Conservation (phyloP, 495 filamentous ascomycete genomes). For the Chaetomium tenue region DNA sequence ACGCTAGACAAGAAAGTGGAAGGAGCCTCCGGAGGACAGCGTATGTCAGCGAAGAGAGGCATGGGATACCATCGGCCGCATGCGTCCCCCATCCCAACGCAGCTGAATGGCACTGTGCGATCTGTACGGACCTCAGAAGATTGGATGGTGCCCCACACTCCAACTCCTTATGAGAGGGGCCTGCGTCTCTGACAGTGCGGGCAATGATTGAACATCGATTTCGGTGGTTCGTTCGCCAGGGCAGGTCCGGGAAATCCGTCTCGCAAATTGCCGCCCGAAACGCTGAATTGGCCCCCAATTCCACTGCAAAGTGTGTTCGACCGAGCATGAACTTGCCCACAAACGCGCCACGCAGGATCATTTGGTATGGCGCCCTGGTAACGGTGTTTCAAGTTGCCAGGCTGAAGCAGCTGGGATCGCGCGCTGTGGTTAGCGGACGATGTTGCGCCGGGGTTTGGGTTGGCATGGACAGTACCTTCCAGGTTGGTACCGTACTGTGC, state of each 20-base stretch:
- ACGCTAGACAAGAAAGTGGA: background rate
- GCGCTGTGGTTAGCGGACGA: background rate
- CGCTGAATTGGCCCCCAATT: too few species aligned
- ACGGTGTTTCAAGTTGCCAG: background rate
- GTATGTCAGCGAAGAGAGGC: background rate
- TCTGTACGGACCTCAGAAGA: background rate
- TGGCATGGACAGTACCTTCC: background rate
- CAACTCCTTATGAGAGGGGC: background rate
- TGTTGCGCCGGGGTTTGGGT: background rate
- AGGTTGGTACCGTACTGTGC: background rate
- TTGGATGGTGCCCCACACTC: background rate
- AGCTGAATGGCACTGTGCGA: background rate
- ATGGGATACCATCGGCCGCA: background rate
- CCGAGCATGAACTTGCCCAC: too few species aligned
- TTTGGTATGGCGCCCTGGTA: background rate
- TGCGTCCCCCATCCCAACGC: background rate
- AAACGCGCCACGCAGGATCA: background rate
- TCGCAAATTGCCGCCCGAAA: too few species aligned
- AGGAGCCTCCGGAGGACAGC: background rate
- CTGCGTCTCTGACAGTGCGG: background rate
- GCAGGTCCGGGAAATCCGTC: too few species aligned
- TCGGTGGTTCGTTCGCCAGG: background rate
- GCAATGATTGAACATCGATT: background rate
- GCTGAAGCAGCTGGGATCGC: background rate
- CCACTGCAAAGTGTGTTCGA: too few species aligned